Evolutionary conservation across 768 basidiomycete species (phyloP).

Genomic region (Cyclocybe cylindracea): DNA sequence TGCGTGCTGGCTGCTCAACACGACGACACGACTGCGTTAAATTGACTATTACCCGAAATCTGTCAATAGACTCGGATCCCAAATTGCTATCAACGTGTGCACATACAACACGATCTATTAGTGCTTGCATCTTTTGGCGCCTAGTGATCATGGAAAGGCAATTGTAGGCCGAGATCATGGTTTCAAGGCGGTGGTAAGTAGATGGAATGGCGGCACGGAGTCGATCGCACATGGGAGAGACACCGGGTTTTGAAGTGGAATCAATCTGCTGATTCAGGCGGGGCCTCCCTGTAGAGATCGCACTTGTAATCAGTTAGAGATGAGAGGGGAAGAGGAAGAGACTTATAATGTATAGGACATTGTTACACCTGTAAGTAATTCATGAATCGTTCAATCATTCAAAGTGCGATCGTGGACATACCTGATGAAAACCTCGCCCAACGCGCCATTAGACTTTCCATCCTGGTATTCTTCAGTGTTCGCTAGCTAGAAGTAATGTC

Average conservation of each 20-base stretch:
- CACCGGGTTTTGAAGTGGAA: neutral
- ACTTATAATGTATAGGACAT: constrained; percentile 96
- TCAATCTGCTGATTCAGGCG: constrained; percentile 41
- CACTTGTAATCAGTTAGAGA: constrained; percentile 17
- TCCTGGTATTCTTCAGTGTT: constrained; percentile 99
- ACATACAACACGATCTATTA: no score
- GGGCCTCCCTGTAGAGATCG: constrained; percentile 70
- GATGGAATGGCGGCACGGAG: no score
- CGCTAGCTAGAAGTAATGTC: constrained; percentile 64
- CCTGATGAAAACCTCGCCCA: constrained; percentile 99
- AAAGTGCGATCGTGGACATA: constrained; percentile 35
- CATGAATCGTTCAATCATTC: constrained; percentile 13
- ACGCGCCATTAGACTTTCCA: constrained; percentile 89
- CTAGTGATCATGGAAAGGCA: no score
- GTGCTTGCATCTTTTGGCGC: no score
- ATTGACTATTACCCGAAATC: no score
- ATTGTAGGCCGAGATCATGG: no score
- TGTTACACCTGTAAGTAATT: constrained; percentile 71
- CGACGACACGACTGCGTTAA: no score
- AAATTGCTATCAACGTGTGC: no score
- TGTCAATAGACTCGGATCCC: no score
- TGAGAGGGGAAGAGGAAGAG: constrained; percentile 11
- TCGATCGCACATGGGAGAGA: neutral
- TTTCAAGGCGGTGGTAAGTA: no score
- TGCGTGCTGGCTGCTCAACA: no score